Evolutionary conservation across 108 stramenopile genomes (phyloP), one percentile per base, ranked within the genome.

Genomic region (Fragilariopsis cylindrus): DNA sequence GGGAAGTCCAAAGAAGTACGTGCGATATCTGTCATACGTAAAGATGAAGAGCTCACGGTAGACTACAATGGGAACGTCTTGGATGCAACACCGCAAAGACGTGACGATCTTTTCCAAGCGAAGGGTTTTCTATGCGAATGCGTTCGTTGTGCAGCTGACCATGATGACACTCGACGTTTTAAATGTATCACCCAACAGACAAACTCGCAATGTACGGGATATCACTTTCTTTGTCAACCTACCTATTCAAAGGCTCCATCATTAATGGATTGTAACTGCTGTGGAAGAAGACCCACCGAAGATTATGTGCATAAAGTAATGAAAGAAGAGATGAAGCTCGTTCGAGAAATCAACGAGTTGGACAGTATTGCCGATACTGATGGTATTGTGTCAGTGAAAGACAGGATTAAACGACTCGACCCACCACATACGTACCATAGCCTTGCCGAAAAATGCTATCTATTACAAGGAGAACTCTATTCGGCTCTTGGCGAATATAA

Each of bases 151-250:
- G 46, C 79, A 7, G 68, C 72, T 7, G 62, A 39, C 13, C 66
- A 69, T 16, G 79, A 80, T 57, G 79, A 80, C 58, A 80, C 79
- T 19, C 48, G 79, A 11, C 72, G 73, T 1, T 80, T 80, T 54
- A 50, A 12, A 4, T 80, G 79, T 47, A 73, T 73, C 15, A 7
- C 43, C 21, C 56, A 73, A 5, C 15, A 60, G 2, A 8, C 15
- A n/a, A 58, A 9, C 5, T 21, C 19, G 12, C 43, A 65, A 12
- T 79, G 78, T 57, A 2, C 40, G 8, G 79, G 79, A 5, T 49
- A 46, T 5, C 79, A 80, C 49, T 80, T 80, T 8, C 47, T 80
- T 46, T 39, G n/a, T 18, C 79, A 80, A 48, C 79, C 72, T 4
- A 62, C 50, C 21, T 47, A 67, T 21, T 50, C 16, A 5, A 74